Conservation (phyloP, 768 basidiomycete genomes). For the Boletus rubescentipes region DNA sequence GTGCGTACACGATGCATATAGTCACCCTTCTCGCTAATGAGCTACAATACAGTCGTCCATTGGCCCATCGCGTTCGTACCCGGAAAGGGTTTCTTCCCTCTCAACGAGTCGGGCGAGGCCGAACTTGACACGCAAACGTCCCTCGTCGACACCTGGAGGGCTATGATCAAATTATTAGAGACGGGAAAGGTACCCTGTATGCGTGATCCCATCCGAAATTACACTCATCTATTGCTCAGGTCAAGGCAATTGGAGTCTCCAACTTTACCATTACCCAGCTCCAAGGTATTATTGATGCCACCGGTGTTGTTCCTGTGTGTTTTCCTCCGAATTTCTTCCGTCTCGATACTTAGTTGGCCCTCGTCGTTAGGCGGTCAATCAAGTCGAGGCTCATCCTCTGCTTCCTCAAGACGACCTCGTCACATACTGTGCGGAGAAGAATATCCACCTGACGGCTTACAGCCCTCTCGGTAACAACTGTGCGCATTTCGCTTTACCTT, state of each 20-base stretch:
- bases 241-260: slow-evolving; percentile 74
- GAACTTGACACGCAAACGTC: slow-evolving; percentile 57
- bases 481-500: slow-evolving; percentile 25
- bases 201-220: neutral
- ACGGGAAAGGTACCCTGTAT: slow-evolving; percentile 56
- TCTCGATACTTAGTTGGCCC: neutral
- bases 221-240: slow-evolving; percentile 35
- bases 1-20: slow-evolving; percentile 38
- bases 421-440: slow-evolving; percentile 64
- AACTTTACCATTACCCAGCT: slow-evolving; percentile 84
- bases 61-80: slow-evolving; percentile 75
- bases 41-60: slow-evolving; percentile 57
- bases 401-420: slow-evolving; percentile 74
- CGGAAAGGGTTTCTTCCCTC: slow-evolving; percentile 55
- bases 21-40: slow-evolving; percentile 2
- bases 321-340: neutral
- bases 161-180: slow-evolving; percentile 67
- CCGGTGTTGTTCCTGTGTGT: slow-evolving; percentile 69
- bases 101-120: slow-evolving; percentile 41
- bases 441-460: slow-evolving; percentile 70
- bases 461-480: slow-evolving; percentile 82
- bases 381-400: slow-evolving; percentile 82
- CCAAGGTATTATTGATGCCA: slow-evolving; percentile 58
- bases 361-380: slow-evolving; percentile 57
- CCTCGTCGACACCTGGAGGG: slow-evolving; percentile 82